Evolutionary conservation across 73 alveolate species (phyloP).

Genomic region (Tetrahymena malaccensis): DNA sequence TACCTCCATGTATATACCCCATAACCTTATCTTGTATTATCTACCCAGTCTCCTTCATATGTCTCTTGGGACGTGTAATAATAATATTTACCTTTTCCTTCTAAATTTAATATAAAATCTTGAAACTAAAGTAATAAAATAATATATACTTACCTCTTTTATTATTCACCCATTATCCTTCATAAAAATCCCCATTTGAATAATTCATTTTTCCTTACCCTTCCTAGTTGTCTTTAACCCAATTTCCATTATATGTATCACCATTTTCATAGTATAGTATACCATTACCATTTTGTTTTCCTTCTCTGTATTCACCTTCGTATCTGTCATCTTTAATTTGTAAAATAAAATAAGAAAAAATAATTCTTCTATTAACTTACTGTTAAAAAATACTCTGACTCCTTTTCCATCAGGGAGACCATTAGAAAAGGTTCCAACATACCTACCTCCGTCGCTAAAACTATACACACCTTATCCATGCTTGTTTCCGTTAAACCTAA

Average conservation of each 20-base stretch:
- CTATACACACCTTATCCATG: constrained; percentile 39
- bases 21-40: constrained; percentile 25
- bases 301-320: constrained; percentile 40
- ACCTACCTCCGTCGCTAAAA: constrained; percentile 25
- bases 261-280: constrained; percentile 18
- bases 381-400: constrained; percentile 1
- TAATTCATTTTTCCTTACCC: constrained; percentile 34
- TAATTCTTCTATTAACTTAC: constrained; percentile 8
- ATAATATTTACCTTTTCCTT: not conserved
- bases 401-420: constrained; percentile 37
- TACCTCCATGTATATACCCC: constrained; percentile 9
- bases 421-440: constrained; percentile 31
- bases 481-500: constrained; percentile 14
- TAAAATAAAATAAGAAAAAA: constrained; percentile 11
- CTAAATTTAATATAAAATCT: not conserved
- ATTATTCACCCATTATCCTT: constrained; percentile 58
- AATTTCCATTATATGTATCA: constrained; percentile 11
- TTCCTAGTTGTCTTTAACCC: constrained; percentile 20
- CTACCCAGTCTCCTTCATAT: constrained; percentile 41
- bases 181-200: constrained; percentile 45
- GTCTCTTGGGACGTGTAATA: constrained; percentile 10
- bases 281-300: constrained; percentile 24
- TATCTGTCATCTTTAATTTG: constrained; percentile 47
- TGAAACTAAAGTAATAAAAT: not conserved
- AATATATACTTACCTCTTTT: not conserved